Base-by-base conservation (phyloP, 2,329 filamentous ascomycete species). In the Trichoderma simmonsii region DNA sequence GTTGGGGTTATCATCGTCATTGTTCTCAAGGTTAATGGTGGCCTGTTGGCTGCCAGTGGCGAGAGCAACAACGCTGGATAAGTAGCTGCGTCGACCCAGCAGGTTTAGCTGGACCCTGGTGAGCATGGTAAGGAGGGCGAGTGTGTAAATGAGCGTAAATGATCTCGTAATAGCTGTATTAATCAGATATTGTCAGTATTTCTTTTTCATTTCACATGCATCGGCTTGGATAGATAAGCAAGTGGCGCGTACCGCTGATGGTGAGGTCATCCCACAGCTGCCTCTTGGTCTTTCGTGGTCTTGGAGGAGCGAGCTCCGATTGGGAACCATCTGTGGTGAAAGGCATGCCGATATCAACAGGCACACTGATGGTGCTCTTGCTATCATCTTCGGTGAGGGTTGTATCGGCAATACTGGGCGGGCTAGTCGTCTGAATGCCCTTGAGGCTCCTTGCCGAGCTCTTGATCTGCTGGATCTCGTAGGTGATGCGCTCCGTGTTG, bases 211-310 rank as follows among this genome's bases (percentile, higher is more conserved):
- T 15, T 28, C 26, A 36, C 6, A 36, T 14, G 12, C 6, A 6
- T 21, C 28, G 3, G 63, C 11, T 4, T 39, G 36, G 7, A 39
- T 39, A 39, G 18, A 39, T 6, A 8, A 39, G 36, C 36, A 39
- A 39, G 21, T 32, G 43, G 24, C 43, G 85, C 92, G 80, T 83
- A 97, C 94, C 95, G 83, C 92, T 94, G 76, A 98, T 97, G 79
- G 97, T 98, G 82, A 99, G 88, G 79, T 99, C 95, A 81, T 97
- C 95, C 96, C 96, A 99, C 59, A 99, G 86, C 83, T 98, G 95
- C 64, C 93, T 89, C 87, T 98, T 98, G 73, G 91, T 94, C 83
- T 92, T 95, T 76, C 85, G 86, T 30, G 83, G 76, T 81, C 90
- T 93, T 73, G 79, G 78, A 30, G 80, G 68, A 73, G 79, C 68